phyloP scores from a whole-genome alignment of 495 filamentous ascomycete species.

The Hyaloscypha hepaticicola region DNA sequence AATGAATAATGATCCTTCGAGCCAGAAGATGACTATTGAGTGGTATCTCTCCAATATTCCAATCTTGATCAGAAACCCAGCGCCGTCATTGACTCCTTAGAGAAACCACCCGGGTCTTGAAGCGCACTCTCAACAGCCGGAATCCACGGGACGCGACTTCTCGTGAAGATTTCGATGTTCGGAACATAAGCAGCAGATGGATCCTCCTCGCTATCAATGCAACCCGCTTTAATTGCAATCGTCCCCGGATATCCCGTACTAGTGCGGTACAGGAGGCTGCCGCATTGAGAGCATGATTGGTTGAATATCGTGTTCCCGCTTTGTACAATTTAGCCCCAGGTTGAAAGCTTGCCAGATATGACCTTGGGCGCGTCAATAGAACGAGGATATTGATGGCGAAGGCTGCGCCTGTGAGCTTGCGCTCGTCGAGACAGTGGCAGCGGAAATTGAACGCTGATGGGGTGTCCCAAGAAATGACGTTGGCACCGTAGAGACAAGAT shows the following conservation, averaged over 20 bases:
- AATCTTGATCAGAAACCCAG: background rate
- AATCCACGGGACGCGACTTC: slow-evolving; percentile 22
- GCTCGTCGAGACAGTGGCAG: slow-evolving; percentile 25
- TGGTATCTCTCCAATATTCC: background rate
- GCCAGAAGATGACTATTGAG: too few species aligned
- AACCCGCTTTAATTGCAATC: slow-evolving; percentile 22
- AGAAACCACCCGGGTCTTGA: slow-evolving; percentile 15
- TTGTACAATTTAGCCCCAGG: slow-evolving; percentile 12
- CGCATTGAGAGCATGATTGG: slow-evolving; percentile 20
- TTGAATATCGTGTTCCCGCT: slow-evolving; percentile 23
- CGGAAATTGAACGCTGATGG: slow-evolving; percentile 16
- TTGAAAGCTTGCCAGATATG: slow-evolving; percentile 9
- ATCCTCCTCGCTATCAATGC: slow-evolving; percentile 22
- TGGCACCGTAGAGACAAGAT: slow-evolving; percentile 23
- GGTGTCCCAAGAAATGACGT: slow-evolving; percentile 10
- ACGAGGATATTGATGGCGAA: slow-evolving; percentile 26
- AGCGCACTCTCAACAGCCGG: slow-evolving; percentile 15
- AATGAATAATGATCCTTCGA: background rate
- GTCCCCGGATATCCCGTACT: slow-evolving; percentile 21
- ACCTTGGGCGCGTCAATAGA: background rate
- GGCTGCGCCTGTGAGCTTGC: slow-evolving; percentile 25
- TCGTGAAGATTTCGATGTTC: slow-evolving; percentile 22
- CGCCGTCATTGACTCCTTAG: background rate
- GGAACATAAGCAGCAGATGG: slow-evolving; percentile 16
- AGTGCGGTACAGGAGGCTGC: slow-evolving; percentile 20